A percentile compares a stretch with the other conserved stretches of the same genome.
Conservation (phyloP, 768 basidiomycete species). For the Hysterangium stoloniferum region DNA sequence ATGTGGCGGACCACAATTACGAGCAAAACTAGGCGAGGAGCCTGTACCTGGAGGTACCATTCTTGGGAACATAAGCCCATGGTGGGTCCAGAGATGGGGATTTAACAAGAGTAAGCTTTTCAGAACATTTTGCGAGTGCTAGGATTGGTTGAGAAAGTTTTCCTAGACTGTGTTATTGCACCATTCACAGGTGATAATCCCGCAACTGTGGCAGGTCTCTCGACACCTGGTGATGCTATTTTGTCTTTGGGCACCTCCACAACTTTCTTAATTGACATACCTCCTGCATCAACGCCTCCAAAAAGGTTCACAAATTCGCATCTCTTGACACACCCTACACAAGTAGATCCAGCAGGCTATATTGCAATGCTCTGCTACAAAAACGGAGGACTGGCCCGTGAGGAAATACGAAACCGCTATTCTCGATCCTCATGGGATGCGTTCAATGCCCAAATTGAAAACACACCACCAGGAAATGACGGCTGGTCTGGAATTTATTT, state of each 20-base stretch:
- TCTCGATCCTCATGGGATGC: slow-evolving; percentile 52
- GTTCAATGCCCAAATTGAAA: slow-evolving; percentile 61
- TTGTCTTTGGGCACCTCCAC: slow-evolving; percentile 87
- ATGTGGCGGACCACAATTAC: slow-evolving; percentile 61
- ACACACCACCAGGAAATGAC: slow-evolving; percentile 46
- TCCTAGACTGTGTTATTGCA: slow-evolving; percentile 63
- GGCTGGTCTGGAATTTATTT: slow-evolving; percentile 71
- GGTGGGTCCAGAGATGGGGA: slow-evolving; percentile 73
- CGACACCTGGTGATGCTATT: slow-evolving; percentile 72
- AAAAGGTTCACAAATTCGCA: slow-evolving; percentile 69
- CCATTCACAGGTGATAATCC: slow-evolving; percentile 91
- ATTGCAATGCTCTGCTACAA: slow-evolving; percentile 94
- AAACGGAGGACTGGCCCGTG: slow-evolving; percentile 76
- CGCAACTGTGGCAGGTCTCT: slow-evolving; percentile 68
- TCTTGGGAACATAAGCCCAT: slow-evolving; percentile 57
- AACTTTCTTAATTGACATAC: slow-evolving; percentile 73
- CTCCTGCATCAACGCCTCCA: slow-evolving; percentile 54
- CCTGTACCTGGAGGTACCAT: slow-evolving; percentile 64
- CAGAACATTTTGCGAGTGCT: background rate
- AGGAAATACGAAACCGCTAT: slow-evolving; percentile 63
- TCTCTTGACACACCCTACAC: slow-evolving; percentile 62
- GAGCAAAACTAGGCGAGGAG: slow-evolving; percentile 64
- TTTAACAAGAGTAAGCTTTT: slow-evolving; percentile 49
- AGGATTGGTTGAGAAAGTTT: background rate
- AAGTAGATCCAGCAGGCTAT: slow-evolving; percentile 41